A percentile compares a stretch with the other conserved stretches of the same genome.
Evolutionary conservation across 148 eudicot genomes (phyloP).

Genomic region (Chenopodium quinoa): DNA sequence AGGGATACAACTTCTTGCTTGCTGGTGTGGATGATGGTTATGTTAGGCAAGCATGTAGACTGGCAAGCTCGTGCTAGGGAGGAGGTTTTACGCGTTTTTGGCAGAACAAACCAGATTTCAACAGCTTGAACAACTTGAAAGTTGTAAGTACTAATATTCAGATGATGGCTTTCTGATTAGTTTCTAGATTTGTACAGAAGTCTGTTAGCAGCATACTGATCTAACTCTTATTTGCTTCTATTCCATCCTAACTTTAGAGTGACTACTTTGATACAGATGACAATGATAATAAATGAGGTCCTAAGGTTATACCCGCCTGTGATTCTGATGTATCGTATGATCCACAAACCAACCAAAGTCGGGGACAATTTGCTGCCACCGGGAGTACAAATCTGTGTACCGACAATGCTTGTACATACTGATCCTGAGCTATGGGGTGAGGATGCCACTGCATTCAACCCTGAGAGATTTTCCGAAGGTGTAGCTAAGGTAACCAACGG

Average conservation of each 20-base stretch:
- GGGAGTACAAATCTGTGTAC: conserved; percentile 29
- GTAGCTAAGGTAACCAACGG: conserved; percentile 33
- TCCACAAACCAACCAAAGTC: conserved; percentile 26
- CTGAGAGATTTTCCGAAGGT: conserved; percentile 35
- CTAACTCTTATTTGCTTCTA: background rate
- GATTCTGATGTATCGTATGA: conserved; percentile 24
- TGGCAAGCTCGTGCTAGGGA: conserved; percentile 40
- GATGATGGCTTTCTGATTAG: background rate
- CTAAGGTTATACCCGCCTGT: conserved; percentile 38
- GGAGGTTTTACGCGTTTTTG: conserved; percentile 34
- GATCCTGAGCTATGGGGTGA: conserved; percentile 36
- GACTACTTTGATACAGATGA: conserved; percentile 22
- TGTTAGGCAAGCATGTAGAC: conserved; percentile 28
- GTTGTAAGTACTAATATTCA: conserved; percentile 23
- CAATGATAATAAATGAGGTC: conserved; percentile 39
- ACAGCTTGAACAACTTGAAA: conserved; percentile 28
- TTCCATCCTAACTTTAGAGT: background rate
- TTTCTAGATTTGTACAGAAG: background rate
- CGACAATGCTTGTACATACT: conserved; percentile 30
- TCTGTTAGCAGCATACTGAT: background rate
- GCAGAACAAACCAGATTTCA: conserved; percentile 24
- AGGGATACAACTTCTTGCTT: conserved; percentile 35
- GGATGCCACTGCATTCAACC: conserved; percentile 33
- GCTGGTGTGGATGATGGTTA: conserved; percentile 32
- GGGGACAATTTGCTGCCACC: conserved; percentile 28